Conservation (phyloP, 495 filamentous ascomycete species). For the Pseudevernia furfuracea region DNA sequence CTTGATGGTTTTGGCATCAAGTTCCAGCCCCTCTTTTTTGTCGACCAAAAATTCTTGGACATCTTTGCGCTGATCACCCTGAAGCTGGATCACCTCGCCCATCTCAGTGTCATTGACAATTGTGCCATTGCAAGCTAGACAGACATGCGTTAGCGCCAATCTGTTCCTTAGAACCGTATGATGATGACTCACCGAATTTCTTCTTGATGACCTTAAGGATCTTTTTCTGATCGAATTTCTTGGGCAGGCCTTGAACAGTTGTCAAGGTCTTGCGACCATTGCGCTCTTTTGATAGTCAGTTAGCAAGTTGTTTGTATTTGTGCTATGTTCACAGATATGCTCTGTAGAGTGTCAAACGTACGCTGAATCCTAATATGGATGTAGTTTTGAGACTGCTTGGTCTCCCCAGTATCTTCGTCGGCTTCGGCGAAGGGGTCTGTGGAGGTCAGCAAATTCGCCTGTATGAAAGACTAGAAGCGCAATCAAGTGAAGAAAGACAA, state of each 20-base stretch:
- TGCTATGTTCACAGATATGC: background rate
- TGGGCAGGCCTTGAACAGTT: conserved; percentile 94
- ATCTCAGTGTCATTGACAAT: conserved; percentile 95
- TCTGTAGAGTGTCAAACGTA: conserved; percentile 45
- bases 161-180: background rate
- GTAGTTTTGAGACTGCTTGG: conserved; percentile 90
- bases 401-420: conserved; percentile 96
- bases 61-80: conserved; percentile 98
- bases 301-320: conserved; percentile 10
- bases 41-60: conserved; percentile 95
- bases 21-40: conserved; percentile 84
- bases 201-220: conserved; percentile 99
- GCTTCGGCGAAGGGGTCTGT: conserved; percentile 99
- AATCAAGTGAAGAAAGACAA: background rate
- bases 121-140: conserved; percentile 97
- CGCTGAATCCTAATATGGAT: conserved; percentile 99
- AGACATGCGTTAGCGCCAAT: background rate
- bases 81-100: conserved; percentile 99
- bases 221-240: conserved; percentile 99
- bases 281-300: conserved; percentile 58
- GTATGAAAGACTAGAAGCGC: background rate
- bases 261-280: conserved; percentile 99
- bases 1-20: conserved; percentile 97
- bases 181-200: conserved; percentile 73
- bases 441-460: conserved; percentile 13